Percentiles rank a stretch among this genome's conserved stretches.
phyloP scores from a whole-genome alignment of 2,329 filamentous ascomycete genomes.

The Cladophialophora psammophila region DNA sequence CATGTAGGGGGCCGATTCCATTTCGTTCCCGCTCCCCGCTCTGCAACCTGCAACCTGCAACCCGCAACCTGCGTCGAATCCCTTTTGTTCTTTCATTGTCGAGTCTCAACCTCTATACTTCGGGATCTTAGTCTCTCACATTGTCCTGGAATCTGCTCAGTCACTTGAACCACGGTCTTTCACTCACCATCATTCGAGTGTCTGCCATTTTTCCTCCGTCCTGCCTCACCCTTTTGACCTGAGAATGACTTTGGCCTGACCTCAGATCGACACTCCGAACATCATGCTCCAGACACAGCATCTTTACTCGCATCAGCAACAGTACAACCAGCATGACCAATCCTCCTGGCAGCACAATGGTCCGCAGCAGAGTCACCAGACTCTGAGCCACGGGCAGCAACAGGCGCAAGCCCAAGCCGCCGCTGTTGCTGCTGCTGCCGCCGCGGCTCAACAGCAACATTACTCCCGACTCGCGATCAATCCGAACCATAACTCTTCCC shows the following conservation, averaged over 20 bases:
- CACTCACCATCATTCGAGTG: not conserved
- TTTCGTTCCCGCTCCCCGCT: slow-evolving; percentile 20
- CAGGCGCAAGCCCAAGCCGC: slow-evolving; percentile 52
- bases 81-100: slow-evolving; percentile 16
- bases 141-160: slow-evolving; percentile 13
- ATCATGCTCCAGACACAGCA: slow-evolving; percentile 62
- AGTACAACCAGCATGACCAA: slow-evolving; percentile 57
- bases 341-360: slow-evolving; percentile 54
- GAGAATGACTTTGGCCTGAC: slow-evolving; percentile 36
- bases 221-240: slow-evolving; percentile 19
- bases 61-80: slow-evolving; percentile 10
- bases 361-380: slow-evolving; percentile 49
- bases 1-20: slow-evolving; percentile 17
- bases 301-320: slow-evolving; percentile 67
- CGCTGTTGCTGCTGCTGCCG: slow-evolving; percentile 55
- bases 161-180: slow-evolving; percentile 7
- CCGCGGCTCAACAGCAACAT: slow-evolving; percentile 59
- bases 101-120: slow-evolving; percentile 23
- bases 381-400: slow-evolving; percentile 48
- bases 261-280: slow-evolving; percentile 12
- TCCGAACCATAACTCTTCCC: slow-evolving; percentile 59
- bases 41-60: not conserved
- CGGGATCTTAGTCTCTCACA: slow-evolving; percentile 12
- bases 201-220: slow-evolving; percentile 13
- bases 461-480: slow-evolving; percentile 76